phyloP scores from a whole-genome alignment of 805 yeast genomes.

The Starmerella powellii region DNA sequence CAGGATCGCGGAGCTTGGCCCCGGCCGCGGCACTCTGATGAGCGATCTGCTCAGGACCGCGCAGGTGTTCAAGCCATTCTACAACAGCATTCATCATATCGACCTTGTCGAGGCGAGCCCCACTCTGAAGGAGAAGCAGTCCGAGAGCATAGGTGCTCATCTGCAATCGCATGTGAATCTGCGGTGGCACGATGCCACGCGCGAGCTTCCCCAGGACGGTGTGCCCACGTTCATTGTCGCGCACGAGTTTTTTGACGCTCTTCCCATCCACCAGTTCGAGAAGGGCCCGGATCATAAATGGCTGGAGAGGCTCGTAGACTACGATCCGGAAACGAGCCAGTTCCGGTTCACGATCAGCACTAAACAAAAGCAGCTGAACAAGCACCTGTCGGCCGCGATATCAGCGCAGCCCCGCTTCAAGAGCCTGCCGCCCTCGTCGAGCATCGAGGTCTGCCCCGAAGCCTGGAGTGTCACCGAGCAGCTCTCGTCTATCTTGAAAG shows the following conservation, averaged over 20 bases:
- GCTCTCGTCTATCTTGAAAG: constrained; percentile 37
- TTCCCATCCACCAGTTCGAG: constrained; percentile 62
- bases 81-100: constrained; percentile 30
- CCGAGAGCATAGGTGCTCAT: constrained; percentile 39
- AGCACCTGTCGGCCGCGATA: constrained; percentile 12
- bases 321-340: constrained; percentile 17
- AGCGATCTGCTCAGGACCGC: constrained; percentile 41
- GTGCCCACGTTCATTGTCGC: constrained; percentile 56
- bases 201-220: constrained; percentile 28
- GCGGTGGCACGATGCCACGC: constrained; percentile 28
- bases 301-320: constrained; percentile 67
- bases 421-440: constrained; percentile 42
- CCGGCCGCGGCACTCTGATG: constrained; percentile 74
- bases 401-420: constrained; percentile 34
- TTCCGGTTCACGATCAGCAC: constrained; percentile 15
- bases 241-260: constrained; percentile 79
- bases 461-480: constrained; percentile 46
- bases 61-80: constrained; percentile 28
- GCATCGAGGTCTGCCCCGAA: constrained; percentile 66
- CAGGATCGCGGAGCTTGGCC: constrained; percentile 66
- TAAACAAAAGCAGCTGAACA: background rate
- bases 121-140: constrained; percentile 48
- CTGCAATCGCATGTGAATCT: constrained; percentile 27
- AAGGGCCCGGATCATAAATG: constrained; percentile 48
- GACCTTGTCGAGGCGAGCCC: constrained; percentile 62